Percentiles rank a stretch among this genome's conserved stretches.
Conservation (phyloP, 371 early-diverging fungal genomes). For the Gilbertella persicaria region DNA sequence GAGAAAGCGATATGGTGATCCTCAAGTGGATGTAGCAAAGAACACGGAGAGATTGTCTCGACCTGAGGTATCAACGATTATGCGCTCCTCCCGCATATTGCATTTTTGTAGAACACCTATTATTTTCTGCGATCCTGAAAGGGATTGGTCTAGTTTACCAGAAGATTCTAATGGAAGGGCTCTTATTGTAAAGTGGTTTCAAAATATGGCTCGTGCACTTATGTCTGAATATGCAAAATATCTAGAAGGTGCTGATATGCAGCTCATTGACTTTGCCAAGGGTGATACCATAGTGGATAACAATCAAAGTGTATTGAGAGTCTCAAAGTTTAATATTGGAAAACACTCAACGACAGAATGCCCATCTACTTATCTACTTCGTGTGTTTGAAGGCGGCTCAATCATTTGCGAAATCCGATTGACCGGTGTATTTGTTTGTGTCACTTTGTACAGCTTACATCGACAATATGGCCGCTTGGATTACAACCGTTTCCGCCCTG, state of each 20-base stretch:
- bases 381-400: constrained; percentile 64
- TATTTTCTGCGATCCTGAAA: constrained; percentile 53
- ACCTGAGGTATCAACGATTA: constrained; percentile 55
- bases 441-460: constrained; percentile 74
- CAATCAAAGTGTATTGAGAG: constrained; percentile 8
- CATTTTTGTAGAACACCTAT: constrained; percentile 70
- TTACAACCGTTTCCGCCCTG: constrained; percentile 36
- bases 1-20: constrained; percentile 53
- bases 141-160: constrained; percentile 30
- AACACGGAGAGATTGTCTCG: constrained; percentile 47
- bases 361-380: constrained; percentile 64
- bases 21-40: constrained; percentile 25
- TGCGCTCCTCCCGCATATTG: constrained; percentile 61
- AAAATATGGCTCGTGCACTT: constrained; percentile 54
- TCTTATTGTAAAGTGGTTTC: constrained; percentile 53
- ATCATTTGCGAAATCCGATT: constrained; percentile 76
- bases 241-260: constrained; percentile 68
- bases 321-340: constrained; percentile 31
- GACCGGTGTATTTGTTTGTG: constrained; percentile 69
- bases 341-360: constrained; percentile 37
- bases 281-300: constrained; percentile 6
- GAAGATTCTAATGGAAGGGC: constrained; percentile 17
- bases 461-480: constrained; percentile 55
- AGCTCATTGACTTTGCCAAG: constrained; percentile 54
- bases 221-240: constrained; percentile 67